Evolutionary conservation across 2,329 filamentous ascomycete genomes (phyloP), one percentile per base, ranked within the genome.

Genomic region (Ambrosiella cleistominuta): DNA sequence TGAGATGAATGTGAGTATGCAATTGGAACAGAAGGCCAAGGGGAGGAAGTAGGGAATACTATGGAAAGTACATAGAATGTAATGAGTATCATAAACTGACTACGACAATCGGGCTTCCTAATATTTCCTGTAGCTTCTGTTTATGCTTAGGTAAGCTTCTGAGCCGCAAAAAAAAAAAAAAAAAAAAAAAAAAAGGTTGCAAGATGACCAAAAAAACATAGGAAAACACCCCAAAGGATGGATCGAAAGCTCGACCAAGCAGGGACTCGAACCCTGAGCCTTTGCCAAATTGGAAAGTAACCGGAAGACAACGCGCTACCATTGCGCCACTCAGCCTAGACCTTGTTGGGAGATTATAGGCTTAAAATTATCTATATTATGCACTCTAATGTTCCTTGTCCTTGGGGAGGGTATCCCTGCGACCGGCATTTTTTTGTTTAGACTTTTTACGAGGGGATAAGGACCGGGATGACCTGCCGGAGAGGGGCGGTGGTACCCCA

Each of bases 1-100:
- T 60, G 71, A 76, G 64, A 73, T 79, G 59, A 78, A 79, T 62
- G 74, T 74, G 11, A 70, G 77, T 61, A 77, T 76, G 56, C 75
- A 77, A 63, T 74, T 70, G 57, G 72, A 78, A 60, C 68, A 66
- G 9, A 68, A 68, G 54, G 66, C 68, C 19, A 68, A 65, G 59
- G 69, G 70, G 60, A 64, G 68, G 51, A 69, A 61, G 8, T 54
- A 36, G 47, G 27, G 9, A 36, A 54, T 5, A 7, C 19, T 36
- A 19, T 11, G 9, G 17, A 8, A 44, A 54, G 38, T 17, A 54
- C 6, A 17, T 39, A 53, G 8, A 35, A 19, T 52, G 36, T 35
- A 53, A 27, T 27, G 27, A 27, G 27, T 27, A 27, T 27, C 27
- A 27, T 27, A 27, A 27, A 27, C 27, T 27, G 27, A 5, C 27